Percentiles rank a stretch among this genome's conserved stretches.
Evolutionary conservation across 306 rosid genomes (phyloP).

Genomic region (Malus fusca): DNA sequence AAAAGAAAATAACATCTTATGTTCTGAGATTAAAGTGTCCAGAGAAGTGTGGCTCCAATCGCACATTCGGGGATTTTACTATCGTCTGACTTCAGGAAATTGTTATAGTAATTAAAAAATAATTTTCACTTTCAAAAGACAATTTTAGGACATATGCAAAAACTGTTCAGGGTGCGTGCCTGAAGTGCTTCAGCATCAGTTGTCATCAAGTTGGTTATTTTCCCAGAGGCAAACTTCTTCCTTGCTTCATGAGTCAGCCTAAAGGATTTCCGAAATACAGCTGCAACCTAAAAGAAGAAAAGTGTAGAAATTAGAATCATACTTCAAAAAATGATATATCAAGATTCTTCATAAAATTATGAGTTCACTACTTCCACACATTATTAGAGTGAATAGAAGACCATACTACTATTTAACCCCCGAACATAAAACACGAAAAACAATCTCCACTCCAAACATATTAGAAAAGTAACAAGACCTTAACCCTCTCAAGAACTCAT

Average conservation of each 20-base stretch:
- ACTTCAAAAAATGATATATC: background rate
- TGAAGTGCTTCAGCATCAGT: constrained; percentile 94
- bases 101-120: background rate
- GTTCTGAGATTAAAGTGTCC: background rate
- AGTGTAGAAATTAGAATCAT: background rate
- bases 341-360: background rate
- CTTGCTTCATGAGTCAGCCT: constrained; percentile 96
- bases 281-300: constrained; percentile 59
- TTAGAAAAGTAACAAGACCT: background rate
- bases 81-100: background rate
- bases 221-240: constrained; percentile 86
- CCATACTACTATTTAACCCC: background rate
- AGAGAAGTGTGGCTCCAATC: background rate
- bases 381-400: background rate
- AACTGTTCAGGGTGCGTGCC: constrained; percentile 30
- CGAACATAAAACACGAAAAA: background rate
- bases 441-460: background rate
- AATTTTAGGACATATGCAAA: background rate
- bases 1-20: background rate
- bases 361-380: background rate
- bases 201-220: constrained; percentile 95
- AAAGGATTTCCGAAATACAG: constrained; percentile 88
- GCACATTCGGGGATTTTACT: background rate
- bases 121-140: background rate
- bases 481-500: background rate